Evolutionary conservation across 768 basidiomycete genomes (phyloP), one percentile per base, ranked within the genome.

Genomic region (Mycena alexandri): DNA sequence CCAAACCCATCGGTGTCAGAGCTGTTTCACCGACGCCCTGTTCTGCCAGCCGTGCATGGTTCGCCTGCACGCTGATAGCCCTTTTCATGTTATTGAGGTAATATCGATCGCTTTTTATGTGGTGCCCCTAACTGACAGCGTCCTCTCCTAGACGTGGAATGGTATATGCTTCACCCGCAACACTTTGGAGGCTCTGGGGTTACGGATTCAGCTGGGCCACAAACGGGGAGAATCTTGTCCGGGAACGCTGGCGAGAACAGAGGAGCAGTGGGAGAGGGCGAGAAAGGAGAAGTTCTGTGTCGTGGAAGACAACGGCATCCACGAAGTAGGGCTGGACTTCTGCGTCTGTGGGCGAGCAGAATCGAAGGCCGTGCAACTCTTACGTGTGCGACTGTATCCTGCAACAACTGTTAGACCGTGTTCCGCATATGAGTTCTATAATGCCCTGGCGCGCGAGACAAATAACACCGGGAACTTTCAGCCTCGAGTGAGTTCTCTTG

Each of bases 381-480:
- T 84, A 0, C 76, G 76, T n/a, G 48, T 67, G 0, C 65, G 72
- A 0, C 58, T 75, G 11, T 84, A 68, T 53, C 81, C 81, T 0
- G 76, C 79, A 0, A 81, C 79, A 0, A 41, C 60, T 0, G 22
- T 34, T 0, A 63, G 74, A 10, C 81, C 82, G 56, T 33, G 75
- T 0, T 79, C 77, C 0, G 72, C 61, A 0, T 81, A 71, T 34
- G 76, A 81, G 38, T 82, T 76, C 63, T 82, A 80, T 55, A 64
- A 65, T 0, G 42, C 73, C 0, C 52, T 83, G 1, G 67, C 47
- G 2, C 65, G 73, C 8, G 41, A 61, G n/a, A 78, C 77, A 0
- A 76, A 82, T 47, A 82, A 81, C 56, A 77, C 73, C 7, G 77
- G 78, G 0, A 62, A 72, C 1, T 38, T 19, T 21, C 22, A 22